These are phyloP conservation scores for Filobasidium wieringae DNA, from an alignment of 768 basidiomycete genomes.

Conservation along the genomic window DNA sequence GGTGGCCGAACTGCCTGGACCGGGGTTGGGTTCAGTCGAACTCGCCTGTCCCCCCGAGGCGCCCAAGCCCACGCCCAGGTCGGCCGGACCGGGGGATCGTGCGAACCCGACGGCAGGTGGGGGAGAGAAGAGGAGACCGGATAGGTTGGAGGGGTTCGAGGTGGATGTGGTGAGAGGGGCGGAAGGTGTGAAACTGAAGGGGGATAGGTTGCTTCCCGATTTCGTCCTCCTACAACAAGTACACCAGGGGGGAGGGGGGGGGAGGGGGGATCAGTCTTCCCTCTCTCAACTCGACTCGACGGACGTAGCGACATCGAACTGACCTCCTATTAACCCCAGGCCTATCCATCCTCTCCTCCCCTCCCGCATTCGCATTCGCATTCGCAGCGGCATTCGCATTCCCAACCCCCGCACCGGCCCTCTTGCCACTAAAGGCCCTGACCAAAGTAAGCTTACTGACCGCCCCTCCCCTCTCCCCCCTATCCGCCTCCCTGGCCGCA, in stretches of 20 bases:
- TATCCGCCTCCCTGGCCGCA: not conserved
- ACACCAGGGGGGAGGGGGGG: conserved; percentile 24
- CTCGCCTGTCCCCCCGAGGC: not conserved
- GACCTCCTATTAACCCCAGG: not conserved
- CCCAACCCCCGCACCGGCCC: not conserved
- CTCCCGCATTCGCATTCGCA: not conserved
- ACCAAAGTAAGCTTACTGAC: conserved; percentile 33
- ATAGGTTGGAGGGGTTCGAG: not conserved
- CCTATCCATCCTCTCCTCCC: not conserved
- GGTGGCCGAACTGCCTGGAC: conserved; percentile 15
- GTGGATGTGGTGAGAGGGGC: conserved; percentile 1
- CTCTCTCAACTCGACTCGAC: not conserved
- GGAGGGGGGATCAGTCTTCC: not conserved
- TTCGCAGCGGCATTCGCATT: not conserved
- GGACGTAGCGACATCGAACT: not conserved
- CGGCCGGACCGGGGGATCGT: not conserved
- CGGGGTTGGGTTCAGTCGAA: not conserved
- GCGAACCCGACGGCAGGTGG: not conserved
- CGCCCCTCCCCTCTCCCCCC: conserved; percentile 7
- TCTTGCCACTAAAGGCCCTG: conserved; percentile 23
- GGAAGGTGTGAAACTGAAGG: conserved; percentile 18
- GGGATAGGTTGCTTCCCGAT: not conserved
- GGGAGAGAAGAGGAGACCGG: conserved; percentile 14
- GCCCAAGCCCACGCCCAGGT: conserved; percentile 11
- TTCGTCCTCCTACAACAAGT: not conserved